A percentile compares a stretch with the other conserved stretches of the same genome.
Evolutionary conservation across 2,329 filamentous ascomycete species (phyloP).

Genomic region (Orbilia oligospora): DNA sequence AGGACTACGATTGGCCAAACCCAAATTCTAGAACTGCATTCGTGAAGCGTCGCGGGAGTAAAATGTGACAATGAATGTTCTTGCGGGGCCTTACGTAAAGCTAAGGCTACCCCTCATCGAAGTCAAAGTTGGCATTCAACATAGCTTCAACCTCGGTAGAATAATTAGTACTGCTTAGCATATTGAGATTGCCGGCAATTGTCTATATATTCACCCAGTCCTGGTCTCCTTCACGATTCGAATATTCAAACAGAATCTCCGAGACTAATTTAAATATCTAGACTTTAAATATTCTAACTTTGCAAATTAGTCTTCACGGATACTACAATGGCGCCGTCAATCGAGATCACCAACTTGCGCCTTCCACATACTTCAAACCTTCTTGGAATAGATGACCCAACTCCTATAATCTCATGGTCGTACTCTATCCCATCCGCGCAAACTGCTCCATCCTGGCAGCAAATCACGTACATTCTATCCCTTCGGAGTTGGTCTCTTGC

Average conservation of each 20-base stretch:
- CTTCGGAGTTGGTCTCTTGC: conserved; percentile 32
- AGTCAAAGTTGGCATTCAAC: background rate
- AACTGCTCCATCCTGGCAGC: conserved; percentile 22
- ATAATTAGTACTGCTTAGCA: background rate
- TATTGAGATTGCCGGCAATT: background rate
- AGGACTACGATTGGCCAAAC: conserved; percentile 5
- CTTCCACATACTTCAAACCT: conserved; percentile 42
- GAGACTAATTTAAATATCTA: background rate
- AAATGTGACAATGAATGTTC: background rate
- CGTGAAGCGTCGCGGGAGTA: background rate
- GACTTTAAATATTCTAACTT: background rate
- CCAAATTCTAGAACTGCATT: background rate
- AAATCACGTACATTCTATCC: conserved; percentile 42
- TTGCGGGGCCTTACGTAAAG: conserved; percentile 15
- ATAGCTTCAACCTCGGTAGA: conserved; percentile 17
- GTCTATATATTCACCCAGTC: background rate
- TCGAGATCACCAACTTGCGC: conserved; percentile 46
- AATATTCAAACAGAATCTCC: background rate
- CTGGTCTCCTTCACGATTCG: too few relatives aligned
- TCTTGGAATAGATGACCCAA: conserved; percentile 40
- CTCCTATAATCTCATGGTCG: conserved; percentile 40
- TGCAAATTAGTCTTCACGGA: background rate
- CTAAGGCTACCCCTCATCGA: conserved; percentile 1
- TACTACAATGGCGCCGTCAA: conserved; percentile 19
- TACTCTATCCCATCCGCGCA: conserved; percentile 32